phyloP scores from a whole-genome alignment of 805 yeast species.

The Candida maesae region DNA sequence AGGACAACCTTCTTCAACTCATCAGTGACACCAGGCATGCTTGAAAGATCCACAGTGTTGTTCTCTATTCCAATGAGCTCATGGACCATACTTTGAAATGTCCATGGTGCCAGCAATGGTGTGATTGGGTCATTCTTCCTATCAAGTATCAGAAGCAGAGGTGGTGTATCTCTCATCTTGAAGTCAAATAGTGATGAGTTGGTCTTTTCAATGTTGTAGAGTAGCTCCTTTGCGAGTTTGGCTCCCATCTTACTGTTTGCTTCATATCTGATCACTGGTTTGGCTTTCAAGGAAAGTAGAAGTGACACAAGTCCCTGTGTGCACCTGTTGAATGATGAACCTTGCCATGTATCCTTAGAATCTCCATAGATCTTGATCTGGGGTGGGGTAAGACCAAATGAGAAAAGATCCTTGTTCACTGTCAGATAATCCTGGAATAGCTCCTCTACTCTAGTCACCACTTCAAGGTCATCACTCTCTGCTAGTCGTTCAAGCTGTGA shows the following conservation, averaged over 20 bases:
- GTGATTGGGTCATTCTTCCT: slow-evolving; percentile 90
- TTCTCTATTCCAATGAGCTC: slow-evolving; percentile 81
- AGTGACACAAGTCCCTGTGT: slow-evolving; percentile 47
- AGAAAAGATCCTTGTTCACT: slow-evolving; percentile 65
- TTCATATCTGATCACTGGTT: slow-evolving; percentile 80
- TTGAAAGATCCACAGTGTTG: slow-evolving; percentile 69
- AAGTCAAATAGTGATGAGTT: slow-evolving; percentile 65
- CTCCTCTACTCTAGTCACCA: slow-evolving; percentile 72
- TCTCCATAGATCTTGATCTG: slow-evolving; percentile 34
- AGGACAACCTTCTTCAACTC: slow-evolving; percentile 62
- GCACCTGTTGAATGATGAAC: slow-evolving; percentile 39
- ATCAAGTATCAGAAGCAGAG: slow-evolving; percentile 73
- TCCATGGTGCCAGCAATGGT: slow-evolving; percentile 93
- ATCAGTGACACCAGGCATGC: slow-evolving; percentile 50
- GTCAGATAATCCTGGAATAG: slow-evolving; percentile 80
- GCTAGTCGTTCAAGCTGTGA: slow-evolving; percentile 82
- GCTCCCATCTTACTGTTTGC: slow-evolving; percentile 59
- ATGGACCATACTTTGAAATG: slow-evolving; percentile 96
- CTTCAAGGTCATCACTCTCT: slow-evolving; percentile 84
- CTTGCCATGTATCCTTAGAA: slow-evolving; percentile 43
- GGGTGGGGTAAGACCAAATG: slow-evolving; percentile 31
- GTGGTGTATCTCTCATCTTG: slow-evolving; percentile 59
- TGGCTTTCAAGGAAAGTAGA: slow-evolving; percentile 66
- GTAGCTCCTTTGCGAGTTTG: slow-evolving; percentile 65
- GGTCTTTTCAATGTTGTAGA: slow-evolving; percentile 51